A percentile compares a stretch with the other conserved stretches of the same genome.
Evolutionary conservation across 139 green algal genomes (phyloP).

Genomic region (Volvox africanus): DNA sequence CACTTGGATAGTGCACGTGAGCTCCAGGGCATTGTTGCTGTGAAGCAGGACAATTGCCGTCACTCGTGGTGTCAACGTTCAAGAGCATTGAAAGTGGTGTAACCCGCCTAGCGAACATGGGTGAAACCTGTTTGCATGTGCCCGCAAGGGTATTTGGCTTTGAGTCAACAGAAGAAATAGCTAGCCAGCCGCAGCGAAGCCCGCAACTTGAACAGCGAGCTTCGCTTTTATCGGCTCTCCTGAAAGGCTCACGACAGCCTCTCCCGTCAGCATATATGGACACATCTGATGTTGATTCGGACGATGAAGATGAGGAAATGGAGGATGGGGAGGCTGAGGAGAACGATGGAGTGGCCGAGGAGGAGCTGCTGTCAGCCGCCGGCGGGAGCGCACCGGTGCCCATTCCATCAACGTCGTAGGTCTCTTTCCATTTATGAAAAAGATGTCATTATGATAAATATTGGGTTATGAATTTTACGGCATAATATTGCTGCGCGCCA

Average conservation of each 20-base stretch:
- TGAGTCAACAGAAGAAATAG: neutral
- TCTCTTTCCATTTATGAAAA: neutral
- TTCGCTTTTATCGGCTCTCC: constrained; percentile 14
- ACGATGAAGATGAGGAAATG: constrained; percentile 24
- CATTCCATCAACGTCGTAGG: constrained; percentile 27
- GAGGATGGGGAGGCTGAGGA: neutral
- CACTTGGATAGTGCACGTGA: neutral
- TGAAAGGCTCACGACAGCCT: neutral
- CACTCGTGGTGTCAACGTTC: neutral
- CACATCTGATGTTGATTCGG: neutral
- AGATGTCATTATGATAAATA: neutral
- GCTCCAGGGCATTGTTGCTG: constrained; percentile 38
- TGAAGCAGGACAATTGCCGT: constrained; percentile 23
- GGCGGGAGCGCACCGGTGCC: neutral
- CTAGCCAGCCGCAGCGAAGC: neutral
- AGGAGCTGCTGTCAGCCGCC: neutral
- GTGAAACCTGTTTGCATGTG: constrained; percentile 19
- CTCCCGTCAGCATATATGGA: neutral
- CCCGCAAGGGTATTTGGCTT: constrained; percentile 39
- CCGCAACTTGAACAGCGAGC: neutral
- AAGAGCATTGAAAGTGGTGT: neutral
- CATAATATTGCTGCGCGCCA: neutral
- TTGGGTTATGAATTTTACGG: neutral
- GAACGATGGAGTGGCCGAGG: neutral
- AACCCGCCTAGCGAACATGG: neutral